Percentiles rank a stretch among this genome's conserved stretches.
These are phyloP conservation scores for Platanthera guangdongensis DNA, from an alignment of 106 monocot species.

Conservation along the genomic window DNA sequence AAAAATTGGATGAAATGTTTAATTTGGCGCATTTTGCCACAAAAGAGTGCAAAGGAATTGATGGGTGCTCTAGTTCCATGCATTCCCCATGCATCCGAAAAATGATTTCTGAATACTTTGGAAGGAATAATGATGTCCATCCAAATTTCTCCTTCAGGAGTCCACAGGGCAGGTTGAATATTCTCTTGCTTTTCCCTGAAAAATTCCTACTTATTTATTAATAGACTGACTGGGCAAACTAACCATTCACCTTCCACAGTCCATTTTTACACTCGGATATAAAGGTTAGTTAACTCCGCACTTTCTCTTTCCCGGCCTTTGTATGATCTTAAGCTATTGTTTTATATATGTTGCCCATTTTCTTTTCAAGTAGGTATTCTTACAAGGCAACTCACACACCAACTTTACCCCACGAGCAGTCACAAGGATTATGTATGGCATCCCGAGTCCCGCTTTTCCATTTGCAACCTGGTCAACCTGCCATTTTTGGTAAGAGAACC, in stretches of 20 bases:
- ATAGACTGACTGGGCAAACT: background rate
- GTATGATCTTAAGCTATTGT: background rate
- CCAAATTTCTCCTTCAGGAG: constrained; percentile 13
- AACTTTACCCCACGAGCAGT: constrained; percentile 96
- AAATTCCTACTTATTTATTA: too few species aligned
- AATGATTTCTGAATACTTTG: constrained; percentile 65
- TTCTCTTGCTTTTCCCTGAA: background rate
- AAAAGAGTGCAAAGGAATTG: constrained; percentile 48
- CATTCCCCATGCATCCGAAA: constrained; percentile 76
- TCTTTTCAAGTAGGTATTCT: constrained; percentile 55
- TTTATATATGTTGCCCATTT: background rate
- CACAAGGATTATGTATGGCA: constrained; percentile 96
- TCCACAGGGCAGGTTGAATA: constrained; percentile 45
- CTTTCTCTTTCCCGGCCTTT: background rate
- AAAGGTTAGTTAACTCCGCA: constrained; percentile 43
- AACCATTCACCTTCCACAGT: constrained; percentile 34
- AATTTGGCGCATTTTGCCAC: constrained; percentile 57
- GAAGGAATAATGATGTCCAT: constrained; percentile 12
- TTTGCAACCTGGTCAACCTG: constrained; percentile 67
- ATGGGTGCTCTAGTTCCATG: constrained; percentile 63
- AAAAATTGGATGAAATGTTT: constrained; percentile 83
- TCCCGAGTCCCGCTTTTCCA: constrained; percentile 90
- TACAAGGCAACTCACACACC: constrained; percentile 68
- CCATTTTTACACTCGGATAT: constrained; percentile 84
- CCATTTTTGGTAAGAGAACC: constrained; percentile 72